These are phyloP conservation scores for Avena atlantica DNA, from an alignment of 176 grass and related monocot species.

Conservation along the genomic window DNA sequence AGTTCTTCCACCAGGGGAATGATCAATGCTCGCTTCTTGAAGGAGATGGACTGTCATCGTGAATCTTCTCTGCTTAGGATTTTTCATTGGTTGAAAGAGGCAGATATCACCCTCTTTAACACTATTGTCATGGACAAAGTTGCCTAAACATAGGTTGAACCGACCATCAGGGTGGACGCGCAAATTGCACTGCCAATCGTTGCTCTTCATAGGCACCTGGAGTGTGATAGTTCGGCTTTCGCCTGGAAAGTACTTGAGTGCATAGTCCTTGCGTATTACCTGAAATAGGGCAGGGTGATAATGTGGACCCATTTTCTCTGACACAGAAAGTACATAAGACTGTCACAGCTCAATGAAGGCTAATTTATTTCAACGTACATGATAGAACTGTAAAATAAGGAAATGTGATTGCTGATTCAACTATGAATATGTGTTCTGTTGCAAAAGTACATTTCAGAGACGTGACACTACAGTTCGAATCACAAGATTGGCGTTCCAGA, in stretches of 20 bases:
- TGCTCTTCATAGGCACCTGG: slow-evolving; percentile 20
- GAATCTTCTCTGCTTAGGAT: not conserved
- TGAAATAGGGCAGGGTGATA: not conserved
- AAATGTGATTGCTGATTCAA: not conserved
- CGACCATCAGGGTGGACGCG: not conserved
- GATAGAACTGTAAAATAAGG: not conserved
- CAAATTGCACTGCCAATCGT: slow-evolving; percentile 45
- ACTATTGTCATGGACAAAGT: slow-evolving; percentile 53
- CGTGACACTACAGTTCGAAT: not conserved
- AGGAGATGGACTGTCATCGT: slow-evolving; percentile 46
- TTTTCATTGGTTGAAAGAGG: slow-evolving; percentile 38
- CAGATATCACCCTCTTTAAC: slow-evolving; percentile 55
- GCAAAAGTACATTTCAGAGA: not conserved
- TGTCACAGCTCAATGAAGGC: not conserved
- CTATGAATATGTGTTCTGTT: not conserved
- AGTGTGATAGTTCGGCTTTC: slow-evolving; percentile 32
- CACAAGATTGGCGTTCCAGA: not conserved
- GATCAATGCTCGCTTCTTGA: not conserved
- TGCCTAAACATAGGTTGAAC: not conserved
- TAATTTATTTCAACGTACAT: not conserved
- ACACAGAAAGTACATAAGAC: not conserved
- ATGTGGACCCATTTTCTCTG: not conserved
- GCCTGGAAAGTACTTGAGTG: slow-evolving; percentile 5
- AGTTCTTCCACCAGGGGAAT: not conserved
- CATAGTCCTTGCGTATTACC: slow-evolving; percentile 47